Evolutionary conservation across 805 yeast species (phyloP).

Genomic region (Isabelozyma gotoi): DNA sequence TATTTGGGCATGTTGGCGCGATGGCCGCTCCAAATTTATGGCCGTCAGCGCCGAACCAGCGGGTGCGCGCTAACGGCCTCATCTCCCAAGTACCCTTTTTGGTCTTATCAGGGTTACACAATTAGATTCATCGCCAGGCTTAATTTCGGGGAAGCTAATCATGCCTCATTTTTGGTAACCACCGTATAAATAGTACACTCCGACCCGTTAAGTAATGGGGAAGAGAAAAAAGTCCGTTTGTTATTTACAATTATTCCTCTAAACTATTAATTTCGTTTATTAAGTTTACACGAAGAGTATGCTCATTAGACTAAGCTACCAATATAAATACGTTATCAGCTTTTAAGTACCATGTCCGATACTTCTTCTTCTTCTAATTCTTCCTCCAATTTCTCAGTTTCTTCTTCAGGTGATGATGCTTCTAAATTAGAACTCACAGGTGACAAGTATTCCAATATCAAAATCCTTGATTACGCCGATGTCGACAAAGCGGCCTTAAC

Average conservation of each 20-base stretch:
- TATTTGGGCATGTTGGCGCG: not conserved
- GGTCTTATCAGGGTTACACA: not conserved
- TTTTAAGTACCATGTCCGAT: not conserved
- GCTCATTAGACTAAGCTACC: conserved; percentile 3
- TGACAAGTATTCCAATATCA: conserved; percentile 7
- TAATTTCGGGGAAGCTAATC: not conserved
- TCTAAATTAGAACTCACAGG: conserved; percentile 1
- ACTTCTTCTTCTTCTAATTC: not conserved
- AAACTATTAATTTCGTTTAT: too few species aligned
- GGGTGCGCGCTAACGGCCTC: not conserved
- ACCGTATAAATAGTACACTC: too few species aligned
- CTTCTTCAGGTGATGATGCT: conserved; percentile 6
- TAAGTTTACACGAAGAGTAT: too few species aligned
- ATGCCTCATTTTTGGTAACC: too few species aligned
- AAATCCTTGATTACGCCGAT: conserved; percentile 18
- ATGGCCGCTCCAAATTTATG: too few species aligned
- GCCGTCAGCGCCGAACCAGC: not conserved
- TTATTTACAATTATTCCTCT: too few species aligned
- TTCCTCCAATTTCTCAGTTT: conserved; percentile 2
- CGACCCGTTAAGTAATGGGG: too few species aligned
- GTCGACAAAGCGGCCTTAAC: conserved; percentile 36
- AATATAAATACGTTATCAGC: conserved; percentile 2
- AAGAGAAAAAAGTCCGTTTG: too few species aligned
- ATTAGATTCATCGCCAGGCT: not conserved
- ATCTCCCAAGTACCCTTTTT: not conserved